Evolutionary conservation across 2,329 filamentous ascomycete genomes (phyloP), one percentile per base, ranked within the genome.

Genomic region (Blumeria hordei): DNA sequence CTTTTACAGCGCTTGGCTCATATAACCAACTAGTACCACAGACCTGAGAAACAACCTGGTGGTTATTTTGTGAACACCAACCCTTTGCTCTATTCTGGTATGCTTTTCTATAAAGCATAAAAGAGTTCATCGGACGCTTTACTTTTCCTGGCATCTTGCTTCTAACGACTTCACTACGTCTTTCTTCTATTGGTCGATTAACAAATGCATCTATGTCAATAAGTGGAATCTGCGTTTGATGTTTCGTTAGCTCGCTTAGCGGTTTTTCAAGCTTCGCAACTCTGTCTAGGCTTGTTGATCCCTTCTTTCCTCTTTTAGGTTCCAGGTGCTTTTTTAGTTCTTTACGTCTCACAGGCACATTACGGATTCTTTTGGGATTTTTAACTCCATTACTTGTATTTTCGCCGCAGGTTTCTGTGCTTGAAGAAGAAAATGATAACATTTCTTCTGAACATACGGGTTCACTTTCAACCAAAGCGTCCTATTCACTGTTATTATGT

Each of bases 81-180:
- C 77, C 73, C 68, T 94, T 94, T 57, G 85, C 86, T 35, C 88
- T 75, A 58, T 92, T 85, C 57, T 93, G 85, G 65, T 86, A 95
- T 6, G 87, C 86, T 60, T 92, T 94, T 44, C 92, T 83, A 67
- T 98, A 98, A 53, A 98, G 73, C 83, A 98, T 94, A 71, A 96
- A 98, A 0, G 86, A 90, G 67, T 98, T 98, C 83, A 95, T 94
- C 2, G 92, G 88, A 34, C 92, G 76, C 63, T 90, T 87, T 61
- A 96, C 76, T 65, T 88, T 88, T 32, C 85, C 85, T 1, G 72
- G 72, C 62, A 81, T 86, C n/a, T 36, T 36, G 56, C 79, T 76
- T 62, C 77, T 75, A 45, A 78, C 75, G 9, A 83, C 79, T 66
- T 94, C 88, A 55, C 71, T 69, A 52, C 72, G 72, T 56, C 90